Evolutionary conservation across 257 asterid genomes (phyloP).

Genomic region (Osmanthus fragrans): DNA sequence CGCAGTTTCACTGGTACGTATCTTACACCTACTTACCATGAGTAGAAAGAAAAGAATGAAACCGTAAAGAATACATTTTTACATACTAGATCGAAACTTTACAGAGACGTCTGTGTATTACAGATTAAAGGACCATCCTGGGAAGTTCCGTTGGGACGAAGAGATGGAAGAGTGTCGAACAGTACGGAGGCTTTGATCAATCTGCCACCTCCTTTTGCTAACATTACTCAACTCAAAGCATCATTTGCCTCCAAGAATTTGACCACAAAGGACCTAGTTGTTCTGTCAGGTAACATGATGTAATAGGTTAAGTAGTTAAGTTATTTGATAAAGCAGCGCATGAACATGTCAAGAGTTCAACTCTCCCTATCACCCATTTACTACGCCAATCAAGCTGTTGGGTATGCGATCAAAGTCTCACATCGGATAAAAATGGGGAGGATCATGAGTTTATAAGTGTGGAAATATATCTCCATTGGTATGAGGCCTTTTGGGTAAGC

Average conservation of each 20-base stretch:
- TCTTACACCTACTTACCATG: not conserved
- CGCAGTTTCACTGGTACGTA: slow-evolving; percentile 33
- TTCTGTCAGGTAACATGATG: slow-evolving; percentile 48
- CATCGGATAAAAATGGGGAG: too few relatives aligned
- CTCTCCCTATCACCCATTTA: not conserved
- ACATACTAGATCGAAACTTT: not conserved
- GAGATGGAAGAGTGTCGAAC: slow-evolving; percentile 53
- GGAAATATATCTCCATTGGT: too few relatives aligned
- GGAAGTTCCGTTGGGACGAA: slow-evolving; percentile 56
- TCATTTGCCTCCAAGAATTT: slow-evolving; percentile 46
- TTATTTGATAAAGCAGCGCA: too few relatives aligned
- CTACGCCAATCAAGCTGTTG: too few relatives aligned
- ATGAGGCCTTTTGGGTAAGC: too few relatives aligned
- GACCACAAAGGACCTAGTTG: slow-evolving; percentile 53
- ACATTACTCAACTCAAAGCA: slow-evolving; percentile 40
- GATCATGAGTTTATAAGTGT: too few relatives aligned
- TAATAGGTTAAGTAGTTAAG: too few relatives aligned
- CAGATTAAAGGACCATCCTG: slow-evolving; percentile 48
- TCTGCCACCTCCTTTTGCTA: slow-evolving; percentile 48
- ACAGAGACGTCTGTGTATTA: too few relatives aligned
- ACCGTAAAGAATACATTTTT: not conserved
- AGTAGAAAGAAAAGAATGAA: too few relatives aligned
- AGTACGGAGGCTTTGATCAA: slow-evolving; percentile 28
- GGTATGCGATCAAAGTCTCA: too few relatives aligned
- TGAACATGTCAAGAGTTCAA: too few relatives aligned